phyloP scores from a whole-genome alignment of 257 asterid species.

The Forsythia suspensa region DNA sequence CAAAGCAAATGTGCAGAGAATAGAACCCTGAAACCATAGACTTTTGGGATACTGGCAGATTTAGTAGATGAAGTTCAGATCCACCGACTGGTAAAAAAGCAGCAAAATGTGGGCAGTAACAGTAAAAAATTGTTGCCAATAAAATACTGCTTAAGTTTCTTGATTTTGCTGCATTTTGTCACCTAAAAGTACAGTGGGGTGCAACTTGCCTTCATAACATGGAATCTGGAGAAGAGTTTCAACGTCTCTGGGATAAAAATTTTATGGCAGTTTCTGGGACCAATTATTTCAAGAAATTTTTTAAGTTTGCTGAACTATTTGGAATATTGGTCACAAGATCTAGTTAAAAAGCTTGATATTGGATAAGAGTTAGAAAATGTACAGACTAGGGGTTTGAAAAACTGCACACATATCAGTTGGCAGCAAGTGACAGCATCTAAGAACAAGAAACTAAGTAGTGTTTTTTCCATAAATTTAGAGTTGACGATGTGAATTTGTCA shows the following conservation, averaged over 20 bases:
- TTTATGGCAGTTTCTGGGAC: neutral
- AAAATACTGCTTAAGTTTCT: conserved; percentile 31
- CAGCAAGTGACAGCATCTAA: neutral
- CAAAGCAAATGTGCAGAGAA: conserved; percentile 38
- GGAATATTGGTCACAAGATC: neutral
- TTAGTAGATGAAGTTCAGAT: conserved; percentile 43
- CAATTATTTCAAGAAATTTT: neutral
- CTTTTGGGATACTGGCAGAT: conserved; percentile 35
- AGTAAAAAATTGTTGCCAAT: conserved; percentile 20
- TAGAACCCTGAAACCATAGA: conserved; percentile 42
- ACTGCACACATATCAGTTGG: neutral
- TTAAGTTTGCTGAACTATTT: neutral
- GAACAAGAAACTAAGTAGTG: neutral
- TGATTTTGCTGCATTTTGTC: conserved; percentile 37
- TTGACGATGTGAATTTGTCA: too few species aligned
- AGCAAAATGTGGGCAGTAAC: conserved; percentile 21
- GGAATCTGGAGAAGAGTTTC: conserved; percentile 57
- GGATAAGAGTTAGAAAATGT: neutral
- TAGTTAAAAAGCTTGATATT: neutral
- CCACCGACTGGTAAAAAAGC: conserved; percentile 40
- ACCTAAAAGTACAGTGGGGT: conserved; percentile 30
- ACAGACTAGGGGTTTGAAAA: neutral
- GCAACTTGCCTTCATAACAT: conserved; percentile 31
- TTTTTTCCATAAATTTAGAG: neutral
- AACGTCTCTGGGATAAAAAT: conserved; percentile 30